Evolutionary conservation across 2,329 filamentous ascomycete genomes (phyloP), one percentile per base, ranked within the genome.

Genomic region (Sordariomycetes sp.): DNA sequence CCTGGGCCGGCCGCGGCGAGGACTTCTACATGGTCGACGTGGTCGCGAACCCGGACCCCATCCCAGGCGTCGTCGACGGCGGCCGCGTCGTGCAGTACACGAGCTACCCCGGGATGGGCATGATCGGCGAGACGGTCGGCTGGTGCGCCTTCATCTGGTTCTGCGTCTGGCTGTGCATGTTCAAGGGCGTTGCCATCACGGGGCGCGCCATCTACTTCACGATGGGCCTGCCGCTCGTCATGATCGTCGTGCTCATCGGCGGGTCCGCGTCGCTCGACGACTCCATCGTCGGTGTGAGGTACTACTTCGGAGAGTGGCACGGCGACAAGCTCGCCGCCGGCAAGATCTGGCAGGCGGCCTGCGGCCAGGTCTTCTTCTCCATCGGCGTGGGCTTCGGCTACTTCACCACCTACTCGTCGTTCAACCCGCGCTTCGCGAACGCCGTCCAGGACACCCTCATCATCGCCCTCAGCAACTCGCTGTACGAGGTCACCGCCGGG

Each of bases 101-200:
- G 1, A 60, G 62, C 0, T 82, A 81, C 58, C 72, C 74, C 0
- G 70, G 70, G 0, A 65, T 69, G 1, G 70, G 67, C 0, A 64
- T 83, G 7, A 65, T 81, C 1, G 78, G 76, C 0, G 79, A 82
- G 64, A 79, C 77, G 0, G 76, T 79, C 0, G 77, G 76, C 1
- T 82, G 80, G 80, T 74, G 69, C 25, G 69, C 75, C 20, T 81
- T 83, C 61, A 76, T 78, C 58, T 81, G 79, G 79, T 77, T 81
- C 63, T 57, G 81, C 5, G 74, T 82, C 35, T 81, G 79, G 79
- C 63, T 82, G 22, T 80, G 78, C 59, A 79, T 82, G 62, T 80
- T 81, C 65, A 78, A 78, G 58, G 76, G 81, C 14, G 77, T 83
- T 16, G 76, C 77, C 0, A 65, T 79, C 46, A 80, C 78, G 0